Evolutionary conservation across 345 rosid species (phyloP), one percentile per base, ranked within the genome.

Genomic region (Nasturtium officinale): DNA sequence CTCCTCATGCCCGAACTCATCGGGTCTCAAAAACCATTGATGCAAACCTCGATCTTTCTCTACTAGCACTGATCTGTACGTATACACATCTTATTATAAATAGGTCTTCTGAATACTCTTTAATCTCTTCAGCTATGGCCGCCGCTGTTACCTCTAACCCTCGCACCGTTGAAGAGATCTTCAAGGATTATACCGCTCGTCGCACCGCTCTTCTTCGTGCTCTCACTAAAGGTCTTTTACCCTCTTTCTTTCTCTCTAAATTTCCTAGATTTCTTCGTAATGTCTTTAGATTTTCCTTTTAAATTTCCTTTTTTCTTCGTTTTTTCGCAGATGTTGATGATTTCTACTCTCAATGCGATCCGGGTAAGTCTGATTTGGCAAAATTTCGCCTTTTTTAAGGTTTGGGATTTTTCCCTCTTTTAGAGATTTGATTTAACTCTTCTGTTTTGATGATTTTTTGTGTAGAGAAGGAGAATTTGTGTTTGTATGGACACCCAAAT

Each of bases 131-230:
- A 65, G 43, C 73, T 72, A 77, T 77, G 80, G 80, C 80, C 40
- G 60, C 75, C 66, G 80, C 78, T 25, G 78, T 77, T 65, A 72
- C 85, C 12, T 81, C 91, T 29, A 83, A 85, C 69, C 96, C 96
- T 69, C 98, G 97, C 75, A 82, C 91, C 70, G 99, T 95, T 0
- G 98, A 95, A 78, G 97, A 90, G 83, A 95, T 95, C 92, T 88
- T 86, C 81, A 90, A 87, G 78, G 99, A 95, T 84, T 91, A 78
- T 82, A 68, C 61, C 50, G 79, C 91, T 72, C 87, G 98, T 47
- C 89, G 98, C 75, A 12, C 88, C 20, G 96, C 83, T 67, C 87
- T 96, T 62, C 86, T 92, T 65, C 96, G 96, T 75, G 99, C 99
- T 80, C 88, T 96, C 65, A 90, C 92, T 69, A 67, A 64, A 73